phyloP scores from a whole-genome alignment of 2,329 filamentous ascomycete genomes.

The Ceratocystis ficicola region DNA sequence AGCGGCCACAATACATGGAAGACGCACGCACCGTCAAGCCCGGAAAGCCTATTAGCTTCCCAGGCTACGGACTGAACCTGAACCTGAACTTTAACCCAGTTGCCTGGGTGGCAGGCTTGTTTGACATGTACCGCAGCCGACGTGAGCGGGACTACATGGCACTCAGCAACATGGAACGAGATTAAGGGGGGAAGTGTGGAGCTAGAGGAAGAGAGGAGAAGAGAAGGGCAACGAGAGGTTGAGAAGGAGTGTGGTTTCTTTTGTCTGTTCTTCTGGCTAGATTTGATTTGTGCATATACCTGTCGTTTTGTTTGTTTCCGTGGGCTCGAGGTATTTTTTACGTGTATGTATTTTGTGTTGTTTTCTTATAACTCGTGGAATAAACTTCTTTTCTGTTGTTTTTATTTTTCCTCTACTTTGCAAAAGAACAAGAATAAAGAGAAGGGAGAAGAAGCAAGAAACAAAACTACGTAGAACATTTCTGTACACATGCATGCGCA shows the following conservation, averaged over 20 bases:
- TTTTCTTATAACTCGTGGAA: not conserved
- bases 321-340: not conserved
- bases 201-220: not conserved
- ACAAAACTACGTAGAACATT: not conserved
- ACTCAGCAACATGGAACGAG: slow-evolving; percentile 39
- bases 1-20: slow-evolving; percentile 74
- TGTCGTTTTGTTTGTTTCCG: not conserved
- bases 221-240: not conserved
- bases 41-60: slow-evolving; percentile 33
- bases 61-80: slow-evolving; percentile 28
- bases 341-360: not conserved
- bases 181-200: slow-evolving; percentile 12
- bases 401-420: not conserved
- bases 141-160: slow-evolving; percentile 43
- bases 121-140: not conserved
- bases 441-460: not conserved
- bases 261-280: not conserved
- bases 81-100: slow-evolving; percentile 1
- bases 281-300: not conserved
- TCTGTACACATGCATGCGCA: not conserved
- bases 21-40: slow-evolving; percentile 49
- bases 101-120: slow-evolving; percentile 11
- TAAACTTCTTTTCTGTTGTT: not conserved
- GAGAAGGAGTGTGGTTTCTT: not conserved
- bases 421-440: no score